phyloP scores from a whole-genome alignment of 2,329 filamentous ascomycete species.

The Harringtonia aguacate region DNA sequence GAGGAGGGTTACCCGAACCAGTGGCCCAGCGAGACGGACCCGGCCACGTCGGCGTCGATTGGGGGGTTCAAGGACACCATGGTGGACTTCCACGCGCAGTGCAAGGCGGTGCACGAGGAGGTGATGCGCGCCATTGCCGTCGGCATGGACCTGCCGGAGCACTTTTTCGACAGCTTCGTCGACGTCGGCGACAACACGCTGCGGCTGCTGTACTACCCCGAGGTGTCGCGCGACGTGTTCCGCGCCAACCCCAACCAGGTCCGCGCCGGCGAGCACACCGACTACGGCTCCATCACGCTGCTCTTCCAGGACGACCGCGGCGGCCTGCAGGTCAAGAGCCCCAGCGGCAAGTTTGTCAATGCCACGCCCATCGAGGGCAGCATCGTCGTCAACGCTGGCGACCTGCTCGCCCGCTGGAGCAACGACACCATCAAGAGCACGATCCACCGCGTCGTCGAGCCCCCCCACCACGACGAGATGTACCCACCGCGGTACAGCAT shows the following conservation, averaged over 20 bases:
- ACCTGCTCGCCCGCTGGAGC: conserved; percentile 77
- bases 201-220: conserved; percentile 67
- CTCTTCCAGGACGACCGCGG: conserved; percentile 50
- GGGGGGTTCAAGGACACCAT: conserved; percentile 30
- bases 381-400: conserved; percentile 82
- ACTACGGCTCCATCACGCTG: conserved; percentile 51
- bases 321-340: conserved; percentile 52
- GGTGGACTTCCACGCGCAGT: conserved; percentile 55
- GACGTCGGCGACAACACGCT: conserved; percentile 61
- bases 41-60: conserved; percentile 14
- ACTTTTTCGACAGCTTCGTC: conserved; percentile 68
- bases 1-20: conserved; percentile 57
- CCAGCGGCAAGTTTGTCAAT: conserved; percentile 68
- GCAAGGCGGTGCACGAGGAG: conserved; percentile 62
- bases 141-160: conserved; percentile 61
- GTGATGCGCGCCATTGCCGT: conserved; percentile 79
- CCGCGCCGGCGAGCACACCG: conserved; percentile 67
- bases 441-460: conserved; percentile 81
- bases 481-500: conserved; percentile 79
- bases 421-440: conserved; percentile 90
- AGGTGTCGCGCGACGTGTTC: conserved; percentile 56
- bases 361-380: conserved; percentile 73
- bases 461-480: conserved; percentile 43
- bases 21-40: conserved; percentile 54
- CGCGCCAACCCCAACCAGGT: conserved; percentile 57